Percentiles rank a stretch among this genome's conserved stretches.
phyloP scores from a whole-genome alignment of 2,329 filamentous ascomycete genomes.

The Fusarium sp. region DNA sequence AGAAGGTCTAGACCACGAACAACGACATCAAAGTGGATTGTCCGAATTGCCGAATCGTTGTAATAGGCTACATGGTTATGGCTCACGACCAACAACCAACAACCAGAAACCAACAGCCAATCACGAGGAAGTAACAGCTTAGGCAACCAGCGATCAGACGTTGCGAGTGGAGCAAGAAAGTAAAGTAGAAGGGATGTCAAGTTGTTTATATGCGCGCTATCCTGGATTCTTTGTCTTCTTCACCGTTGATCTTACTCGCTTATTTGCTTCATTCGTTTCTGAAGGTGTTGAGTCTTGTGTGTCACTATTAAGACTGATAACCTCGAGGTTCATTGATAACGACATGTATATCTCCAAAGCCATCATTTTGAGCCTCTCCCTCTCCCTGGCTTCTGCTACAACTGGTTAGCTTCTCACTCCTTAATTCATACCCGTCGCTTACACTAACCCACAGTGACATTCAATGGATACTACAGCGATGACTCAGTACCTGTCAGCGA shows the following conservation, averaged over 20 bases:
- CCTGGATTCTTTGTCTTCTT: fast-evolving
- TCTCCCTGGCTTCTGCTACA: background rate
- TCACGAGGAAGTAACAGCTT: background rate
- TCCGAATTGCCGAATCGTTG: background rate
- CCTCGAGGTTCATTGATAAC: background rate
- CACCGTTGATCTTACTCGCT: fast-evolving
- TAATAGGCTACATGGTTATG: background rate
- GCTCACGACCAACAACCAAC: background rate
- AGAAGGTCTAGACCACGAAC: background rate
- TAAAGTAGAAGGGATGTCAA: fast-evolving
- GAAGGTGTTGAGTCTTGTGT: background rate
- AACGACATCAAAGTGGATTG: background rate
- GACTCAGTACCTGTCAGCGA: background rate
- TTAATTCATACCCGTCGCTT: fast-evolving
- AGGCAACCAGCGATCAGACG: background rate
- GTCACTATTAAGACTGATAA: background rate
- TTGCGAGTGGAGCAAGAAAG: background rate
- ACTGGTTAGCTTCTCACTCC: background rate
- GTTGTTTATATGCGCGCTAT: background rate
- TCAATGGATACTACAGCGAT: background rate
- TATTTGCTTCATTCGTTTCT: background rate
- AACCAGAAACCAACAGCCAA: background rate
- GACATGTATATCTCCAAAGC: background rate
- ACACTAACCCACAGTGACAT: background rate
- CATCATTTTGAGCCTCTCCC: fast-evolving